Conservation (phyloP, 1,139 yeast genomes). For the Starmera stellimalicola region DNA sequence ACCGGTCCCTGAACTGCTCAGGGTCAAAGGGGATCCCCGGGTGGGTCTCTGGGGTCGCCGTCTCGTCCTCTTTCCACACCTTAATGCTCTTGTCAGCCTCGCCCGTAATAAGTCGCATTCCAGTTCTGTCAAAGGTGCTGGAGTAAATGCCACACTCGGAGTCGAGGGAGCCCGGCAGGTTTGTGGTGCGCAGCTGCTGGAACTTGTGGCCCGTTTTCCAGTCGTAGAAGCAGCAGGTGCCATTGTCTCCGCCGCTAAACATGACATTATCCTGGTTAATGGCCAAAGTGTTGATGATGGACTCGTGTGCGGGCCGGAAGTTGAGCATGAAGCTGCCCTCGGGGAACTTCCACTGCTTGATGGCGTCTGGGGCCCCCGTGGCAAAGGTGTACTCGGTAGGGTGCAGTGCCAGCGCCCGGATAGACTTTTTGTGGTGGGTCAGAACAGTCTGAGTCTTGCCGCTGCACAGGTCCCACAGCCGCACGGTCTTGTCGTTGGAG, state of each 20-base stretch:
- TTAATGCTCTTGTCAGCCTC: constrained; percentile 87
- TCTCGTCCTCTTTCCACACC: constrained; percentile 58
- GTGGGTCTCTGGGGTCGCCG: constrained; percentile 34
- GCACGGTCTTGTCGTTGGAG: constrained; percentile 76
- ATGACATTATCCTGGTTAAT: constrained; percentile 60
- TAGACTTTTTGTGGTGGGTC: constrained; percentile 80
- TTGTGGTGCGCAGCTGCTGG: constrained; percentile 44
- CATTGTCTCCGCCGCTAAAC: constrained; percentile 82
- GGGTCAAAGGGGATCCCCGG: constrained; percentile 44
- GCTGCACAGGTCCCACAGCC: constrained; percentile 75
- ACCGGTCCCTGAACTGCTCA: constrained; percentile 14
- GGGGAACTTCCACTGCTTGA: constrained; percentile 80
- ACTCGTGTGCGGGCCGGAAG: constrained; percentile 35
- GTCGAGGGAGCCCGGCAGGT: constrained; percentile 62
- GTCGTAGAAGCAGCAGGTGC: constrained; percentile 69
- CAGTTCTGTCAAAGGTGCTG: constrained; percentile 70
- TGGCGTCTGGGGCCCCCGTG: constrained; percentile 69
- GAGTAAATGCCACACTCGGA: constrained; percentile 64
- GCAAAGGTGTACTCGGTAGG: constrained; percentile 72
- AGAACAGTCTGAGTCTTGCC: constrained; percentile 52
- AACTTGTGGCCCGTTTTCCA: constrained; percentile 60
- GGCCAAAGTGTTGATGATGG: constrained; percentile 61
- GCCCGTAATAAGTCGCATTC: constrained; percentile 73
- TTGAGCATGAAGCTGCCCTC: constrained; percentile 61
- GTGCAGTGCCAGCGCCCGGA: constrained; percentile 63